Base-by-base conservation (phyloP, 768 basidiomycete genomes). In the Dacryopinax spathularia region DNA sequence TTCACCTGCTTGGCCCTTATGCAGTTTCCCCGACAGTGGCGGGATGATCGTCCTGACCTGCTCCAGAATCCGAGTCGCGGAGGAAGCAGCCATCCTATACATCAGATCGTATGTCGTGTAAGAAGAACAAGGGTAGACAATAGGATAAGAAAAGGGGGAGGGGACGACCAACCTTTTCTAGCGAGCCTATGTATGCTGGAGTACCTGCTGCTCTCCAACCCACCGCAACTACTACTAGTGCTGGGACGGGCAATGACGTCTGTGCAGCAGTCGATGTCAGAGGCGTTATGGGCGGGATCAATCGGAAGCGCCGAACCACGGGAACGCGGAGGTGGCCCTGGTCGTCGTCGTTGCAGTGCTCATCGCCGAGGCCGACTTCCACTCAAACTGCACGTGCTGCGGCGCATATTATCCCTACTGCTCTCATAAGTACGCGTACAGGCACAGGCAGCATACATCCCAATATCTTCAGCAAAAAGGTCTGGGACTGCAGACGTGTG, bases 1-100 rank as follows among this genome's bases (percentile, higher is more conserved):
- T 79, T 68, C 65, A 86, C 88, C 90, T 66, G 90, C 92, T 76
- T 97, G 94, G 31, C 95, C 95, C 72, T 99, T 99, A 78, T 94
- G 92, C 31, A 97, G 76, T 43, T 85, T 83, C 6, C 86, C 85
- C 68, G 92, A 85, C 31, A 98, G 80, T 41, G 95, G 95, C 0
- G 95, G 95, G 61, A 98, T 90, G 63, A 98, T 78, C 66, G 82
- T 80, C 71, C 85, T 87, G 63, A 94, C 80, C 71, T 91, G 85
- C 20, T 85, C 81, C 34, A 88, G 71, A 65, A 91, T 75, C 29
- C 75, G n/a, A n/a, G n/a, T 70, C 67, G 80, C 82, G 56, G 85
- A 78, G 39, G 31, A 35, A 33, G 48, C 35, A 39, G 39, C 34
- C 27, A 33, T 34, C 2, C n/a, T 65, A 33, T 61, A 27, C 34